Evolutionary conservation across 2,329 filamentous ascomycete species (phyloP), one percentile per base, ranked within the genome.

Genomic region (Scedosporium dehoogii): DNA sequence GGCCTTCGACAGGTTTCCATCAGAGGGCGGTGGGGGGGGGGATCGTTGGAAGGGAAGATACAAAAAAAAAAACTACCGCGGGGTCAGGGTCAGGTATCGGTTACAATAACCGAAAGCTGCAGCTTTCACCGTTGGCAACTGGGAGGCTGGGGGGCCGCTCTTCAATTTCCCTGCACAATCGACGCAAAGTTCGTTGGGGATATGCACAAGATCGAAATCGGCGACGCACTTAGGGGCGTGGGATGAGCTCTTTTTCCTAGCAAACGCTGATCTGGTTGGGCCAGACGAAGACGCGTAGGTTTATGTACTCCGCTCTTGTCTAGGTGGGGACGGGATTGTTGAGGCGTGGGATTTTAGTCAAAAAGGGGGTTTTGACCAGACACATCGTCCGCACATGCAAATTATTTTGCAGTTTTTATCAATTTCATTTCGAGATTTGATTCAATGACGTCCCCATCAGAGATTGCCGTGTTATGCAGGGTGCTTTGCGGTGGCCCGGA

Each of bases 401-500:
- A 55, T 55, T 55, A 55, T 55, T 27, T 53, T 18, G 18, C n/a
- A 38, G 33, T 27, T 25, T 16, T 14, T 55, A 55, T 55, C 51
- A 55, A 55, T 55, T 55, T 55, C 51, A 23, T 25, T 55, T 23
- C 51, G 51, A 55, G 21, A 55, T 55, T 55, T 55, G 51, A 55
- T 55, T 55, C 51, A 55, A 55, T 55, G 51, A 55, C 51, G 51
- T 55, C 51, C 51, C 51, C 51, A 55, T 55, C 18, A 55, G 51
- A 27, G 12, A 55, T 55, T 55, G 51, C 51, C 23, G 23, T 55
- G 12, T 55, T 55, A 55, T 55, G 51, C 51, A 55, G 12, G 18
- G 6, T 55, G 18, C 21, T 23, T 18, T 55, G 51, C 6, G 12
- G 12, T 18, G 23, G 51, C 7, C 21, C 51, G 51, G 51, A 55